These are phyloP conservation scores for Cyclotella sp. DNA, from an alignment of 108 stramenopile genomes.

Conservation along the genomic window DNA sequence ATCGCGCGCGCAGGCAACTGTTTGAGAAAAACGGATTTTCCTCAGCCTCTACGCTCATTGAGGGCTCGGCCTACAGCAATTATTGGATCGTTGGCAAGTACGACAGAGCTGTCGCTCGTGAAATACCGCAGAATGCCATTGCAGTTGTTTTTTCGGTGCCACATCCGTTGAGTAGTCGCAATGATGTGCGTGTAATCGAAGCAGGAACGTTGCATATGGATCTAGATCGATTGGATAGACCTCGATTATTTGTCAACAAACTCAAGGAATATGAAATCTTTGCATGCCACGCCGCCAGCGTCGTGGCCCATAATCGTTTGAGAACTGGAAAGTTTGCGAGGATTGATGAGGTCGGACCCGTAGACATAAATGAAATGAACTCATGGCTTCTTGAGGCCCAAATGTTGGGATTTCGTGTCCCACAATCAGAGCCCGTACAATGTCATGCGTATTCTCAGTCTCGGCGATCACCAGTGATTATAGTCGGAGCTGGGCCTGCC, in stretches of 20 bases:
- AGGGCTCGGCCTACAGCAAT: slow-evolving; percentile 42
- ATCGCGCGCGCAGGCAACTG: slow-evolving; percentile 38
- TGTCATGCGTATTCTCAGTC: background rate
- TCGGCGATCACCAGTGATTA: slow-evolving; percentile 34
- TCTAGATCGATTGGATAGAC: slow-evolving; percentile 47
- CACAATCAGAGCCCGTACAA: slow-evolving; percentile 34
- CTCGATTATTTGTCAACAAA: slow-evolving; percentile 59
- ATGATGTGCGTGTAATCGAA: slow-evolving; percentile 54
- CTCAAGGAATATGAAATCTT: slow-evolving; percentile 60
- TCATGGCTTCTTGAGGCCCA: slow-evolving; percentile 56
- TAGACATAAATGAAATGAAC: slow-evolving; percentile 57
- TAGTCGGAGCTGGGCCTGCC: slow-evolving; percentile 58
- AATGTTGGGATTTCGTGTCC: slow-evolving; percentile 49
- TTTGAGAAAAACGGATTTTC: slow-evolving; percentile 54
- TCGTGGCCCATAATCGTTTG: slow-evolving; percentile 52
- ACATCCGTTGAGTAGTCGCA: slow-evolving; percentile 48
- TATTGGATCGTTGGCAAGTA: slow-evolving; percentile 66
- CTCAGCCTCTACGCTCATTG: slow-evolving; percentile 46
- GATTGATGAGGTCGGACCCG: slow-evolving; percentile 60
- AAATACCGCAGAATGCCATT: slow-evolving; percentile 51
- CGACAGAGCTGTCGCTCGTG: slow-evolving; percentile 35
- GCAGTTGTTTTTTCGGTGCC: slow-evolving; percentile 62
- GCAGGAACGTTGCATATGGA: slow-evolving; percentile 65
- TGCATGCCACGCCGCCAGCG: slow-evolving; percentile 64
- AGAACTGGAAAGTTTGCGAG: slow-evolving; percentile 15